Base-by-base conservation (phyloP, 1,139 yeast species). In the Waltiozyma sp. region DNA sequence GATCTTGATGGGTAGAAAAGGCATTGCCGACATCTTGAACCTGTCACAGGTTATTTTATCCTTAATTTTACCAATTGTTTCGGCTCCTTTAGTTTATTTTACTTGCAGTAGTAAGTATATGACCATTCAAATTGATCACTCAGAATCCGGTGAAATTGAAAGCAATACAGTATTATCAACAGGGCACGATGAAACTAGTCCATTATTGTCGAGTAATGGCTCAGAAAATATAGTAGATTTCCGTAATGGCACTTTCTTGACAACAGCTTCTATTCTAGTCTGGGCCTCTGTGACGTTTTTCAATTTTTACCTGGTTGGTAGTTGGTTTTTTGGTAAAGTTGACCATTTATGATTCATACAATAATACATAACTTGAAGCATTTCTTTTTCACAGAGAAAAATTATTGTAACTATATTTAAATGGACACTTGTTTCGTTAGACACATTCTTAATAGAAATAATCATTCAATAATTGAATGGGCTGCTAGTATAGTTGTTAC, bases 31-130 rank as follows among this genome's bases (percentile, higher is more conserved):
- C 43, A 84, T 87, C 13, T 69, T 91, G 52, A 91, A 91, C 56
- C 79, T 81, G 11, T 80, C 91, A 47, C 98, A 91, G 60, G 98
- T 91, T 23, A 86, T 86, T 11, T 69, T 91, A 38, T 82, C 95
- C 3, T 62, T 91, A 47, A 72, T 91, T 44, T 68, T 91, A 45
- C 98, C 98, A 1, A 77, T 88, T 48, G 94, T 88, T 3, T 78
- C 89, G 24, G 96, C 96, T 0, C 97, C 97, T 9, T 66, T 89
- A 51, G 77, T 89, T 40, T 83, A 79, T 61, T 89, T 89, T 62
- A 88, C 96, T 0, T 75, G 87, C 48, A 74, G 75, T 42, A 80
- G 77, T 52, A 65, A 73, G 40, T 78, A 80, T 46, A 91, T 91
- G 98, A 31, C 34, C 34, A n/a, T 31, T 7, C 69, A 79, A 40